Evolutionary conservation across 2,329 filamentous ascomycete species (phyloP).

Genomic region (Onygenales sp.): DNA sequence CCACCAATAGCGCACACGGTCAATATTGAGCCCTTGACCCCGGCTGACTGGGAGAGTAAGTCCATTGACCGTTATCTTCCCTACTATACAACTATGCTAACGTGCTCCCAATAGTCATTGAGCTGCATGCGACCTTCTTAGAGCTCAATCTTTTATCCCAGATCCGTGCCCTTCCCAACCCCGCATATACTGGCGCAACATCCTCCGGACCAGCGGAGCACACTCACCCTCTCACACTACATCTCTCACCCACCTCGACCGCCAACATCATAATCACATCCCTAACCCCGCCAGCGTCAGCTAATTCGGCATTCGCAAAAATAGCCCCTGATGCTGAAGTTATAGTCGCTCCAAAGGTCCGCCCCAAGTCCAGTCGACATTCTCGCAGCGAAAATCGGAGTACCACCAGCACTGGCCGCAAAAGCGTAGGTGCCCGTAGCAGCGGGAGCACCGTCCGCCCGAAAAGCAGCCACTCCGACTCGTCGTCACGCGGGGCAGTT

Average conservation of each 20-base stretch:
- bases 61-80: constrained; percentile 10
- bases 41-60: constrained; percentile 88
- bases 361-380: constrained; percentile 57
- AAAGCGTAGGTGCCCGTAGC: constrained; percentile 61
- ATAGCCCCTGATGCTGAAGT: constrained; percentile 92
- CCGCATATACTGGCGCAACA: constrained; percentile 48
- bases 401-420: constrained; percentile 67
- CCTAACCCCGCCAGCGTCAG: constrained; percentile 62
- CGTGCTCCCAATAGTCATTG: constrained; percentile 56
- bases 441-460: constrained; percentile 59
- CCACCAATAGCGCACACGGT: constrained; percentile 87
- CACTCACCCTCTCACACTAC: constrained; percentile 75
- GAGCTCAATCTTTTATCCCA: constrained; percentile 90
- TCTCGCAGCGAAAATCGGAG: constrained; percentile 66
- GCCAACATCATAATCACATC: constrained; percentile 83
- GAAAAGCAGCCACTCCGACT: constrained; percentile 52
- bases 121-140: constrained; percentile 89
- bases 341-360: constrained; percentile 88
- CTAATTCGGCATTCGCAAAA: constrained; percentile 72
- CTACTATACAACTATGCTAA: constrained; percentile 7
- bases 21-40: constrained; percentile 90
- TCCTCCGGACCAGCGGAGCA: constrained; percentile 40
- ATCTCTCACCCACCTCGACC: constrained; percentile 89
- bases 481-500: constrained; percentile 43
- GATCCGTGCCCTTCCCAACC: constrained; percentile 87